Evolutionary conservation across 2,329 filamentous ascomycete species (phyloP).

Genomic region (Pseudocercospora fijiensis): DNA sequence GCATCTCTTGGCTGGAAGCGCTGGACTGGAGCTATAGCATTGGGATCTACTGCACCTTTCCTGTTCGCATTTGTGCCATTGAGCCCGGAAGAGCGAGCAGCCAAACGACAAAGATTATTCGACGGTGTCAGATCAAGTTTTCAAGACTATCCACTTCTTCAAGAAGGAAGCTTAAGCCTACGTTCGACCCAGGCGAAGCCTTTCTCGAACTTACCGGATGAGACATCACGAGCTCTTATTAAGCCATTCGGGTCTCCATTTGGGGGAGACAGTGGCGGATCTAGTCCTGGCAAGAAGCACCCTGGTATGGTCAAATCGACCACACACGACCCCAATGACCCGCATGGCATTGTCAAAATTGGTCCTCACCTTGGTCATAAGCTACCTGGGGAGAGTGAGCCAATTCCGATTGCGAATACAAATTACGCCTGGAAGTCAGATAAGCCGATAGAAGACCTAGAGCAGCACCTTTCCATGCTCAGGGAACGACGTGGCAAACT

Average conservation of each 20-base stretch:
- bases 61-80: neutral
- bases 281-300: neutral
- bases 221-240: neutral
- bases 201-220: neutral
- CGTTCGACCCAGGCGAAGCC: neutral
- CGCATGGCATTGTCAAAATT: neutral
- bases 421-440: slow-evolving; percentile 18
- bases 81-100: neutral
- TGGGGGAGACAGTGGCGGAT: neutral
- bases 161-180: neutral
- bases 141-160: neutral
- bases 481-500: slow-evolving; percentile 4
- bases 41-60: neutral
- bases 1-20: neutral
- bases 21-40: neutral
- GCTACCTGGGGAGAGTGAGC: neutral
- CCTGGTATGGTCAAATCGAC: neutral
- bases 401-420: neutral
- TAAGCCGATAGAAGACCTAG: slow-evolving; percentile 14
- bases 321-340: neutral
- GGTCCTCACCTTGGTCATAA: neutral
- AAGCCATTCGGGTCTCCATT: neutral
- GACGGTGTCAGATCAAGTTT: neutral
- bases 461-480: slow-evolving; percentile 11
- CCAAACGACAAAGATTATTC: neutral